A percentile compares a stretch with the other conserved stretches of the same genome.
Evolutionary conservation across 2,329 filamentous ascomycete species (phyloP).

Genomic region (Diaporthe capsici): DNA sequence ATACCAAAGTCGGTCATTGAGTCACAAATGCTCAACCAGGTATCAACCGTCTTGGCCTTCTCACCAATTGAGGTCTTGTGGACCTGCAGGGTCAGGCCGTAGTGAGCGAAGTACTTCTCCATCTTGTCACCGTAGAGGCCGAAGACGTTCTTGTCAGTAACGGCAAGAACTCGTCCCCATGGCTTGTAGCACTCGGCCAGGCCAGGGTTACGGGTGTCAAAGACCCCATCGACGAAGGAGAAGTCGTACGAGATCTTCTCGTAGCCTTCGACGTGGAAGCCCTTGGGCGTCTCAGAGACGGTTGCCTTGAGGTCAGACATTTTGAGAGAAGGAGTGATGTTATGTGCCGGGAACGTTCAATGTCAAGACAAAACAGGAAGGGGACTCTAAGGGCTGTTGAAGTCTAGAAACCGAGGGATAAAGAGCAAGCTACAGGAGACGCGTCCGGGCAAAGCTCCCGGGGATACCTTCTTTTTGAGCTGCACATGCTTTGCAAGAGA

Average conservation of each 20-base stretch:
- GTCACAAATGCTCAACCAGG: slow-evolving; percentile 77
- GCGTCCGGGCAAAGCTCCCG: not conserved
- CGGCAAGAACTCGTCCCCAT: slow-evolving; percentile 76
- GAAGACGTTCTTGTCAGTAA: slow-evolving; percentile 81
- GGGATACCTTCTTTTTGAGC: slow-evolving; percentile 23
- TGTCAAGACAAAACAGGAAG: slow-evolving; percentile 1
- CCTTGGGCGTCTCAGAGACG: slow-evolving; percentile 73
- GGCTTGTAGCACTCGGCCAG: slow-evolving; percentile 75
- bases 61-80: slow-evolving; percentile 83
- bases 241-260: slow-evolving; percentile 85
- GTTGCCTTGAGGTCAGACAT: slow-evolving; percentile 81
- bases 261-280: slow-evolving; percentile 80
- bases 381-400: not conserved
- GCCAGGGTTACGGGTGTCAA: slow-evolving; percentile 71
- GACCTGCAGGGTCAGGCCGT: slow-evolving; percentile 73
- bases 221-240: slow-evolving; percentile 79
- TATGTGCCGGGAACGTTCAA: not conserved
- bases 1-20: slow-evolving; percentile 82
- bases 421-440: not conserved
- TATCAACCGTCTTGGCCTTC: slow-evolving; percentile 81
- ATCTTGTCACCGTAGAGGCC: slow-evolving; percentile 77
- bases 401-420: slow-evolving; percentile 3
- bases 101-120: slow-evolving; percentile 76
- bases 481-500: not conserved
- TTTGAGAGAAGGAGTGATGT: slow-evolving; percentile 43